Evolutionary conservation across 805 yeast species (phyloP).

Genomic region (Candida manassasensis): DNA sequence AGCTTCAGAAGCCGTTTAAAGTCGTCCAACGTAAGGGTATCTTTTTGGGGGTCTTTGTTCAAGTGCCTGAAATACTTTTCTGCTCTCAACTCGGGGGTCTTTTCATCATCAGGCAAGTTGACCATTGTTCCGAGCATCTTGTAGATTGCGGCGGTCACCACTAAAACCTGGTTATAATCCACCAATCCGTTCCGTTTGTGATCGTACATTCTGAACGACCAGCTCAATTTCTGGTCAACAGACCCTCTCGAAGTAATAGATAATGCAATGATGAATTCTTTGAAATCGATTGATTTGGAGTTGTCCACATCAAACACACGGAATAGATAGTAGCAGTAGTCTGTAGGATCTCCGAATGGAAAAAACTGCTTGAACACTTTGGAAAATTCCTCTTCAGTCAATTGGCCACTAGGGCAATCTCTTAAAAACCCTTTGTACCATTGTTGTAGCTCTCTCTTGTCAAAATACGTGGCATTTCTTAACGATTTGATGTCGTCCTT

Average conservation of each 20-base stretch:
- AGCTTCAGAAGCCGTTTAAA: slow-evolving; percentile 75
- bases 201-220: slow-evolving; percentile 91
- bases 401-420: slow-evolving; percentile 89
- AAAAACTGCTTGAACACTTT: slow-evolving; percentile 94
- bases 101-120: slow-evolving; percentile 79
- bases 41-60: slow-evolving; percentile 67
- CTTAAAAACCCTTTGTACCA: slow-evolving; percentile 96
- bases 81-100: slow-evolving; percentile 85
- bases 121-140: slow-evolving; percentile 97
- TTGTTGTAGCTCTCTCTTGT: slow-evolving; percentile 90
- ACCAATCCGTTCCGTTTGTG: slow-evolving; percentile 73
- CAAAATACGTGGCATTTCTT: slow-evolving; percentile 84
- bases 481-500: slow-evolving; percentile 84
- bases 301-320: slow-evolving; percentile 82
- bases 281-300: slow-evolving; percentile 80
- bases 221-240: slow-evolving; percentile 73
- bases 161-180: slow-evolving; percentile 70
- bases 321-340: slow-evolving; percentile 84
- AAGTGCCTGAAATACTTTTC: slow-evolving; percentile 71
- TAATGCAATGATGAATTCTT: slow-evolving; percentile 84
- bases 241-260: slow-evolving; percentile 85
- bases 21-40: slow-evolving; percentile 69
- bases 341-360: slow-evolving; percentile 96
- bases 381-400: slow-evolving; percentile 81
- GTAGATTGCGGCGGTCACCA: slow-evolving; percentile 78